Percentiles rank a stretch among this genome's conserved stretches.
These are phyloP conservation scores for Solanum arcanum DNA, from an alignment of 257 asterid species.

Conservation along the genomic window DNA sequence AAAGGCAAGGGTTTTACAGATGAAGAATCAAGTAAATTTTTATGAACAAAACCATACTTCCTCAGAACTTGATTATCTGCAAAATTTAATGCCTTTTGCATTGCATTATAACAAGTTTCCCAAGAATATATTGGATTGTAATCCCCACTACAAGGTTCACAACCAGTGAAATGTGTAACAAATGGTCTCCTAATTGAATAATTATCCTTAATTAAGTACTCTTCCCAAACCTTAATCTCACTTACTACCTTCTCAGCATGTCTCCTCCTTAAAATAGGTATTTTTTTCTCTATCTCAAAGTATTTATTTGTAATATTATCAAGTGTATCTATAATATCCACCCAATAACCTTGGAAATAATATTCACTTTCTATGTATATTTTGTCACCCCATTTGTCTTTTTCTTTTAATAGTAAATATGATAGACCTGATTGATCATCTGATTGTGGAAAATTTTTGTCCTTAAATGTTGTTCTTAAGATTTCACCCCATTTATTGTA, in stretches of 20 bases:
- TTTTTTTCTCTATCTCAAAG: slow-evolving; percentile 3
- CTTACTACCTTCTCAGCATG: slow-evolving; percentile 13
- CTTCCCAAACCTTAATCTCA: background rate
- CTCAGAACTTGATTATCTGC: slow-evolving; percentile 38
- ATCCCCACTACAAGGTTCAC: slow-evolving; percentile 24
- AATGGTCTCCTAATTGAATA: slow-evolving; percentile 15
- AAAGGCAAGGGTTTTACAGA: slow-evolving; percentile 12
- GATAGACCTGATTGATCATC: slow-evolving; percentile 17
- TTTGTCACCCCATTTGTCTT: slow-evolving; percentile 13
- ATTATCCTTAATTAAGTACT: slow-evolving; percentile 3
- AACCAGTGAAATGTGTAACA: slow-evolving; percentile 28
- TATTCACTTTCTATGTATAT: slow-evolving; percentile 17
- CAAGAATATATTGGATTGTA: slow-evolving; percentile 8
- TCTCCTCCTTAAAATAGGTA: background rate
- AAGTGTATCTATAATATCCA: slow-evolving; percentile 2
- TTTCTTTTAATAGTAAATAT: slow-evolving; percentile 9
- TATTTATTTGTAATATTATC: slow-evolving; percentile 3
- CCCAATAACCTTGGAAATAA: slow-evolving; percentile 19
- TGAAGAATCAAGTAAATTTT: slow-evolving; percentile 4
- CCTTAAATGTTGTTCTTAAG: slow-evolving; percentile 5
- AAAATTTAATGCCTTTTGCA: slow-evolving; percentile 30
- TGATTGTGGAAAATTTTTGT: slow-evolving; percentile 2
- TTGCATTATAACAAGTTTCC: slow-evolving; percentile 16
- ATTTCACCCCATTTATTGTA: slow-evolving; percentile 9
- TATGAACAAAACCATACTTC: slow-evolving; percentile 15